These are phyloP conservation scores for Sordariomycetes sp. DNA, from an alignment of 2,329 filamentous ascomycete species.

Conservation along the genomic window DNA sequence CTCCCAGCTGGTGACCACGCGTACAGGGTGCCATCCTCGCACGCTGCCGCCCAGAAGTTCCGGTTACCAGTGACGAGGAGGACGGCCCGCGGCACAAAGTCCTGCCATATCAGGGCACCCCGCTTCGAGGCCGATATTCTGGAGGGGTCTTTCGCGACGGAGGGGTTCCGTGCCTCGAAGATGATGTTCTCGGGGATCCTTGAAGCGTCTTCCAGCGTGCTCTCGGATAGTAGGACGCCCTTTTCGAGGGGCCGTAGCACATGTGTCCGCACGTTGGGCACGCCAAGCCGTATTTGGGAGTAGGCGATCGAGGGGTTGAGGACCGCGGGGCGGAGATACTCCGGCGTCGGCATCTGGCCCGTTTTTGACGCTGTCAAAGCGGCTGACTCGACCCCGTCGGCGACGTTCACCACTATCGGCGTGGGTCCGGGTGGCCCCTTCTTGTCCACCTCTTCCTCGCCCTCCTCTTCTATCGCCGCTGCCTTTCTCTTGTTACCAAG, in stretches of 20 bases:
- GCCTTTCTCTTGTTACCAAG: constrained; percentile 90
- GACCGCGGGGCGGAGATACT: constrained; percentile 80
- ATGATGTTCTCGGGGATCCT: constrained; percentile 61
- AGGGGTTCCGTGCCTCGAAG: constrained; percentile 81
- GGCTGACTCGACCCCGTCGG: constrained; percentile 69
- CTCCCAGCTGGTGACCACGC: constrained; percentile 89
- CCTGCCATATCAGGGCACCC: constrained; percentile 79
- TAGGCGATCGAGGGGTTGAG: constrained; percentile 71
- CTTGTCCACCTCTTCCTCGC: constrained; percentile 49
- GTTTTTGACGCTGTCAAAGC: constrained; percentile 47
- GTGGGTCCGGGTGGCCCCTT: constrained; percentile 57
- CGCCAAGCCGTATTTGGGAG: constrained; percentile 75
- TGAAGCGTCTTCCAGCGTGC: constrained; percentile 47
- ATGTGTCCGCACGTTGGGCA: constrained; percentile 74
- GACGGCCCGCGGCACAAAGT: constrained; percentile 78
- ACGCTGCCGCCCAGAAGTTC: constrained; percentile 85
- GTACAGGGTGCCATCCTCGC: constrained; percentile 84
- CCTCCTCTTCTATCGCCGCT: constrained; percentile 61
- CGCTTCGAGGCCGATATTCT: constrained; percentile 74
- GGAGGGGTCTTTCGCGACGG: constrained; percentile 68
- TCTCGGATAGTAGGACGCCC: constrained; percentile 42
- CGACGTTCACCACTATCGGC: constrained; percentile 64
- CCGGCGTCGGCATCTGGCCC: constrained; percentile 60
- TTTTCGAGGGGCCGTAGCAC: constrained; percentile 74
- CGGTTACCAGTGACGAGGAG: constrained; percentile 86